Evolutionary conservation across 2,329 filamentous ascomycete genomes (phyloP), one percentile per base, ranked within the genome.

Genomic region (Colletotrichum sp.): DNA sequence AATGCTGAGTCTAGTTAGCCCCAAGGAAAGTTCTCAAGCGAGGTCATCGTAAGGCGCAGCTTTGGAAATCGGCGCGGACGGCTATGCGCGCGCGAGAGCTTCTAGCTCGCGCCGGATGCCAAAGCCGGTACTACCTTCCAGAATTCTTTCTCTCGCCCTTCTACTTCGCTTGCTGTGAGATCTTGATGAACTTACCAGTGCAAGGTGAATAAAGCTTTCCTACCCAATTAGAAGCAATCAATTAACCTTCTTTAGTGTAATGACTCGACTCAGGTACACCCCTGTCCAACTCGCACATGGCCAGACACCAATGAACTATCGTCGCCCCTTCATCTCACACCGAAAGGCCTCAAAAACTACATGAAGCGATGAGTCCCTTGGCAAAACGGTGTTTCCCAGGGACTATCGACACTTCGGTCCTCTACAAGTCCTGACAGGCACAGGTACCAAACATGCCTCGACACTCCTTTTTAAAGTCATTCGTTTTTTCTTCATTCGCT

Each of bases 41-140:
- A 48, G 19, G 19, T 22, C n/a, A 2, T 13, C 2, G n/a, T 22
- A 13, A 1, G 1, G n/a, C n/a, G 44, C 6, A 2, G n/a, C 12
- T 25, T 22, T 52, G 11, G 6, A 48, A 48, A 1, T 5, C 44
- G 19, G 19, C 19, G 19, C 39, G 19, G 39, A 48, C 11, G n/a
- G 2, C n/a, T 11, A 52, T 22, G 3, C 44, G 44, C n/a, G 44
- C n/a, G 44, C 4, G 44, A 8, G n/a, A 22, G n/a, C 44, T 22
- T 22, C 44, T 52, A 13, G 4, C 1, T 52, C 44, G 44, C n/a
- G 4, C 0, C 44, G 7, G 44, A 52, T 52, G 44, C 44, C 44
- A 6, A 22, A 4, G 0, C n/a, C 11, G n/a, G 22, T 13, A 52
- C 1, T 11, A 48, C n/a, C 3, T 0, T 2, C 0, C n/a, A 2